phyloP scores from a whole-genome alignment of 192 early-diverging fungal species.

The Linnemannia elongata region DNA sequence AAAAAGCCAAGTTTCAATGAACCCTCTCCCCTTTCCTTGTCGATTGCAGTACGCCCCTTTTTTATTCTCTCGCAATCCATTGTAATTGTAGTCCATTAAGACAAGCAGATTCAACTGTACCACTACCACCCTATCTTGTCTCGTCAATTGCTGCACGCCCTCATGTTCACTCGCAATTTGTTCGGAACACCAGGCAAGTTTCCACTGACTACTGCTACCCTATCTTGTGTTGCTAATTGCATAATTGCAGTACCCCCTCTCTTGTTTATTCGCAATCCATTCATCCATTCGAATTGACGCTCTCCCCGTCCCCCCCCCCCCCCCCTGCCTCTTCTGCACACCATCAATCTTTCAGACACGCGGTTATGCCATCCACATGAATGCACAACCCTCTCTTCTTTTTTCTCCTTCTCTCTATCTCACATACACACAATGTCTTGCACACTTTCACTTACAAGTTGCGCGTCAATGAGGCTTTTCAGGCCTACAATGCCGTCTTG shows the following conservation, averaged over 20 bases:
- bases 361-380: neutral
- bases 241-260: neutral
- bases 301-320: too few relatives aligned
- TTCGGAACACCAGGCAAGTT: too few relatives aligned
- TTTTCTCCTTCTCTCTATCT: neutral
- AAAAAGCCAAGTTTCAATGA: neutral
- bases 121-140: too few relatives aligned
- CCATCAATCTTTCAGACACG: neutral
- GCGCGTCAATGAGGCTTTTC: slow-evolving; percentile 47
- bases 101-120: too few relatives aligned
- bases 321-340: neutral
- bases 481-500: slow-evolving; percentile 41
- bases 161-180: too few relatives aligned
- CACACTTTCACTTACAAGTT: slow-evolving; percentile 34
- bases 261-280: neutral
- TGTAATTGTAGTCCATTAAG: too few relatives aligned
- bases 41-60: too few relatives aligned
- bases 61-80: too few relatives aligned
- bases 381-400: neutral
- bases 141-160: too few relatives aligned
- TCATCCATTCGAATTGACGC: neutral
- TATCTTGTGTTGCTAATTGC: neutral
- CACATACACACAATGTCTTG: neutral
- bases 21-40: too few relatives aligned
- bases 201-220: neutral